These are phyloP conservation scores for Jacaranda mimosifolia DNA, from an alignment of 257 asterid genomes.

Conservation along the genomic window DNA sequence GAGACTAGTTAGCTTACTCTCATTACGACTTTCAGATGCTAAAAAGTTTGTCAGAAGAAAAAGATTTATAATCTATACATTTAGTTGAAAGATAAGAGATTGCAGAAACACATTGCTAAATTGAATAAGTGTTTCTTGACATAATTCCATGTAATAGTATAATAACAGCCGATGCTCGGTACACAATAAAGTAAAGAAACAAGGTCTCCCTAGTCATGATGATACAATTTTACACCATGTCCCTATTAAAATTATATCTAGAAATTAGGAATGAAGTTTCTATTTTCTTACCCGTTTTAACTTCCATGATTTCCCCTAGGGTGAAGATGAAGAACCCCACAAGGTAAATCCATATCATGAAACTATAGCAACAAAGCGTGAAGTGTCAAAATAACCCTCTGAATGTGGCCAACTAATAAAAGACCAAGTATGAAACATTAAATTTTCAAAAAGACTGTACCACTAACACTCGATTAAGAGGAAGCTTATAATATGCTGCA, in stretches of 20 bases:
- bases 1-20: background rate
- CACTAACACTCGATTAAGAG: conserved; percentile 92
- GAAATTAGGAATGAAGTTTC: conserved; percentile 19
- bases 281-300: conserved; percentile 81
- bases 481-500: conserved; percentile 96
- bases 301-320: conserved; percentile 78
- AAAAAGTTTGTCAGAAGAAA: conserved; percentile 1
- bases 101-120: conserved; percentile 15
- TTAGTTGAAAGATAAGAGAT: conserved; percentile 16
- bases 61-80: conserved; percentile 11
- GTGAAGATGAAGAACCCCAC: conserved; percentile 95
- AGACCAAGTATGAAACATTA: conserved; percentile 18
- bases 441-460: conserved; percentile 44
- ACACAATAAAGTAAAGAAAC: background rate
- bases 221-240: background rate
- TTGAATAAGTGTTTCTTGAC: background rate
- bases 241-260: background rate
- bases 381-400: background rate
- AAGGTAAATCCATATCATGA: conserved; percentile 93
- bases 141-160: background rate
- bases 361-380: conserved; percentile 51
- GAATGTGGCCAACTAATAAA: conserved; percentile 22
- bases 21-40: background rate
- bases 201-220: background rate
- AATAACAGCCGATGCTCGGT: background rate